Percentiles rank a stretch among this genome's conserved stretches.
Conservation (phyloP, 768 basidiomycete genomes). For the Xerocomellus dryophilus region DNA sequence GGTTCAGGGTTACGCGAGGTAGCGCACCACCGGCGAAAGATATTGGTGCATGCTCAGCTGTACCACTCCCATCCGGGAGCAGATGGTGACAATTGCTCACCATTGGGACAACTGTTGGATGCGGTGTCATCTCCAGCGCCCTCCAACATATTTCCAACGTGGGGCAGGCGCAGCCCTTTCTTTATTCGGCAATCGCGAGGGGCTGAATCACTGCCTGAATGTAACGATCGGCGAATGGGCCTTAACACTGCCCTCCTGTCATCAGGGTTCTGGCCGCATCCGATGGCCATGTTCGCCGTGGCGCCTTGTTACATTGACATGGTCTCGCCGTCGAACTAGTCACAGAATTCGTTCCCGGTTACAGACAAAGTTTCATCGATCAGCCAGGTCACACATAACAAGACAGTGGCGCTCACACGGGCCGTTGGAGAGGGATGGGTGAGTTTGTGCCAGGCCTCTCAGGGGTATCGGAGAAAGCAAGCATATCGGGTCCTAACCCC, state of each 20-base stretch:
- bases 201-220: too few relatives aligned
- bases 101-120: background rate
- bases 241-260: slow-evolving; percentile 7
- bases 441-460: background rate
- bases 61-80: background rate
- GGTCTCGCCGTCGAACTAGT: background rate
- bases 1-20: background rate
- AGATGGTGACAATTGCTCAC: too few relatives aligned
- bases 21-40: background rate
- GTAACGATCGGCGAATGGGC: background rate
- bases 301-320: background rate
- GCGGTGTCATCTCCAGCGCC: background rate
- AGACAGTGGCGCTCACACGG: background rate
- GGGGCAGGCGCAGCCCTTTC: background rate
- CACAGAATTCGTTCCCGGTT: background rate
- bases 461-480: background rate
- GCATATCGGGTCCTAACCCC: background rate
- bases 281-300: background rate
- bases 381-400: background rate
- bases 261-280: background rate
- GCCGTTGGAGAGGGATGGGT: background rate
- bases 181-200: background rate
- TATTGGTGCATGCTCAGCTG: background rate
- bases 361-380: background rate
- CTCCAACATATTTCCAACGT: background rate